Base-by-base conservation (phyloP, 495 filamentous ascomycete genomes). In the Daldinia vernicosa region DNA sequence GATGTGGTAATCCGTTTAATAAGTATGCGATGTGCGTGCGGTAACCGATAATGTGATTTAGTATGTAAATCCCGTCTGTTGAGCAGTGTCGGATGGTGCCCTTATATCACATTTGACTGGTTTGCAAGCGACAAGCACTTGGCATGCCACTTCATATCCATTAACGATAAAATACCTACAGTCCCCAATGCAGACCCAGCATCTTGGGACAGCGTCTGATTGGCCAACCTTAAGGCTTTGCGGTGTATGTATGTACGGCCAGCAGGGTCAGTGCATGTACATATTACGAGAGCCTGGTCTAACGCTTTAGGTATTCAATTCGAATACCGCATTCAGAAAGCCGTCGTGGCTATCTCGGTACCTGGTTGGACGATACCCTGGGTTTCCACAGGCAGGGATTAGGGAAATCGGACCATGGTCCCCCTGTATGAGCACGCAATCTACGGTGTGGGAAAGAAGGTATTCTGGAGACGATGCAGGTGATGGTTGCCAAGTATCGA, bases 321-420 rank as follows among this genome's bases (percentile, higher is more conserved):
- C 56, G 56, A 50, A 64, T 68, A 52, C 70, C 65, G 55, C 54
- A 64, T 72, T 68, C 9, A 66, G 70, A 64, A 64, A 66, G 24
- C 50, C 54, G 70, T 43, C 43, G 9, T 32, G 8, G 28, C 30
- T 27, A 58, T 19, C 33, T 32, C 4, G 27, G 28, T 32, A n/a
- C 32, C 4, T 63, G 45, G 52, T 57, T 51, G 63, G 69, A 63
- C 45, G 40, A 37, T 15, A 33, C 17, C 39, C 26, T 35, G 27
- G 43, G 24, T 24, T 52, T 17, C 37, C 19, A 22, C 39, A 59
- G 43, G 51, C 56, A 67, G 52, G 53, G 63, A 27, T 47, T 24
- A 24, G 17, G 19, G 43, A 22, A 22, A 47, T 47, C 17, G 43
- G 9, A 24, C 43, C 43, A 47, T 47, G 17, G 43, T 24, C 43